These are phyloP conservation scores for Melanomma pulvis-pyrius DNA, from an alignment of 495 filamentous ascomycete genomes.

Conservation along the genomic window DNA sequence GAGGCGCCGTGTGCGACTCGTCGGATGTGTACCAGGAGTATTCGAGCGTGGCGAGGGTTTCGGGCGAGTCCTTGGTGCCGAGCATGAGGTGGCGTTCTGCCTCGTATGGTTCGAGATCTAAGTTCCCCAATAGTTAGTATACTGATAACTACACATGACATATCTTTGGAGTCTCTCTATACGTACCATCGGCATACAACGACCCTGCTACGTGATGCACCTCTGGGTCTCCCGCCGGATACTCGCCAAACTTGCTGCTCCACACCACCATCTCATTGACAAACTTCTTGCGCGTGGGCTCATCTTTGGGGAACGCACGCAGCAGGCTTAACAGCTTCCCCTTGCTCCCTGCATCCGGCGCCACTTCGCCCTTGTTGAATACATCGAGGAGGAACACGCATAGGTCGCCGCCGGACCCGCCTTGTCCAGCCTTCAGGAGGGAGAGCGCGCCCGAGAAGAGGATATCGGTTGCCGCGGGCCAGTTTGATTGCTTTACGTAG, in stretches of 20 bases:
- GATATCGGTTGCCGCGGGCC: conserved; percentile 80
- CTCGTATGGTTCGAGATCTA: conserved; percentile 85
- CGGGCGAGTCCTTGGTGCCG: conserved; percentile 85
- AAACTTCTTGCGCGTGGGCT: conserved; percentile 89
- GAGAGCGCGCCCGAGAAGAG: conserved; percentile 81
- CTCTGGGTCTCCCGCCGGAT: conserved; percentile 91
- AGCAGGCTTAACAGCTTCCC: conserved; percentile 66
- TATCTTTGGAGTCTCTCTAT: not conserved
- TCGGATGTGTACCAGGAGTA: conserved; percentile 93
- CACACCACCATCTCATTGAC: conserved; percentile 89
- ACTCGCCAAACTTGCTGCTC: conserved; percentile 81
- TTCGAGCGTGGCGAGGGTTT: conserved; percentile 76
- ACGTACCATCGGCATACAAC: conserved; percentile 77
- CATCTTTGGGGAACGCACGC: conserved; percentile 75
- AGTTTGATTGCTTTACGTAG: conserved; percentile 84
- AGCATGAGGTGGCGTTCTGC: conserved; percentile 88
- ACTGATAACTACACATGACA: not conserved
- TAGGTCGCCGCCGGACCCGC: conserved; percentile 89
- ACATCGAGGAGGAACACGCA: conserved; percentile 83
- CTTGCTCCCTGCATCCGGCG: conserved; percentile 67
- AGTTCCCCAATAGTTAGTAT: not conserved
- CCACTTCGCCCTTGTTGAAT: conserved; percentile 78
- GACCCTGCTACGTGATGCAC: conserved; percentile 91
- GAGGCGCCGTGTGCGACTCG: conserved; percentile 83
- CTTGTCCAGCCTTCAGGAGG: conserved; percentile 84